phyloP scores from a whole-genome alignment of 2,329 filamentous ascomycete genomes.

The Cladosporium sp. region DNA sequence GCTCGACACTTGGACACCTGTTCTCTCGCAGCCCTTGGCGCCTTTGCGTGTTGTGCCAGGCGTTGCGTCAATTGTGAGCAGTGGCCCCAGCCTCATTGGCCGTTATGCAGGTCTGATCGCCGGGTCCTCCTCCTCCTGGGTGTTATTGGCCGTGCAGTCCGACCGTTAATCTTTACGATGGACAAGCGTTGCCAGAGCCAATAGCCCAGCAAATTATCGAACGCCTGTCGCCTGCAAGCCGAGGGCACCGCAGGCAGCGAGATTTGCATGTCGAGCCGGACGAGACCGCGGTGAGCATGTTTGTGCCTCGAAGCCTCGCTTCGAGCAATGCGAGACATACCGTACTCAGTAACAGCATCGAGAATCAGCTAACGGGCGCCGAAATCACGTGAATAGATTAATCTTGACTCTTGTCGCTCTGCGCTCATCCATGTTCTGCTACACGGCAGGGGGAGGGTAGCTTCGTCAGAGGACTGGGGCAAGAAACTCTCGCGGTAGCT shows the following conservation, averaged over 20 bases:
- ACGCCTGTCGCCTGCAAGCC: constrained; percentile 3
- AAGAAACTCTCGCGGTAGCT: constrained; percentile 5
- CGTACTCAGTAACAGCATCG: neutral
- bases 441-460: constrained; percentile 4
- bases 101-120: constrained; percentile 4
- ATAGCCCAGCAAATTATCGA: constrained; percentile 12
- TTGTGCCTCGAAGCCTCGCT: neutral
- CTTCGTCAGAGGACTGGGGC: constrained; percentile 1
- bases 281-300: neutral
- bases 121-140: neutral
- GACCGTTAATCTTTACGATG: constrained; percentile 10
- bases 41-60: neutral
- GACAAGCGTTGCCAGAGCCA: constrained; percentile 10
- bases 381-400: constrained; percentile 2
- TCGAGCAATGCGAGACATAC: neutral
- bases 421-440: neutral
- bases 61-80: constrained; percentile 6
- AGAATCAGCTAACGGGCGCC: neutral
- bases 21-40: constrained; percentile 5
- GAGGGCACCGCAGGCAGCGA: constrained; percentile 3
- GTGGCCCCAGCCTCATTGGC: constrained; percentile 12
- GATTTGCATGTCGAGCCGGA: neutral
- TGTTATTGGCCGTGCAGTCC: constrained; percentile 3
- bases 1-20: constrained; percentile 5
- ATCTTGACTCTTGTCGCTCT: neutral